Evolutionary conservation across 2,329 filamentous ascomycete genomes (phyloP), one percentile per base, ranked within the genome.

Genomic region (Sporothrix dimorphospora): DNA sequence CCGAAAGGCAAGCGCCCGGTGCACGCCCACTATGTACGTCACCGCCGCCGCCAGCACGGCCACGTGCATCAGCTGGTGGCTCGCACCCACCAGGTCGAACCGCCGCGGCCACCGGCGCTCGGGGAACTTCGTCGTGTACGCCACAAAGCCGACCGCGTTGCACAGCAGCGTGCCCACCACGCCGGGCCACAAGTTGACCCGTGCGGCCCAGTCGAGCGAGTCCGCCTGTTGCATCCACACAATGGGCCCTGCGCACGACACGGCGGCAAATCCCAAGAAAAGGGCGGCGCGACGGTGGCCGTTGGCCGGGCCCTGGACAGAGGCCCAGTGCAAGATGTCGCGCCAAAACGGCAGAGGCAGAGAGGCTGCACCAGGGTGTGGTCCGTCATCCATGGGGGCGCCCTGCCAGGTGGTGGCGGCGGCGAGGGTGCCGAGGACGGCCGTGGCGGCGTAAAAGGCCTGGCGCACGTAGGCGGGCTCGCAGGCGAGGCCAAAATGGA

Each of bases 401-500:
- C 14, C 14, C 24, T 67, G 21, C 42, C 65, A 34, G 16, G 40
- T 34, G 9, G 55, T 24, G 16, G 81, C 72, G 7, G 81, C 82
- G 72, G 83, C 85, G 11, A 78, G 72, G 0, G 75, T 74, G 5
- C 82, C 82, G 19, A 84, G 77, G 0, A 73, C 30, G 1, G 80
- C 79, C 19, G 81, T 82, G 12, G 81, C 72, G 0, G 72, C 71
- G 77, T 79, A 79, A 76, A 86, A 86, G 0, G 77, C 66, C 4
- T 75, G 74, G 66, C 80, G 81, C n/a, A 82, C 74, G 5, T 67
- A 80, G 81, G 21, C 81, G 74, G 66, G 14, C 11, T 12, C 65
- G 42, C 72, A 74, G 27, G 81, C 81, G 74, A 89, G 88, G 3
- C 81, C 83, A 76, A 88, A 88, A 76, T 86, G 87, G n/a, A 90